These are phyloP conservation scores for Rosa chinensis DNA, from an alignment of 306 rosid genomes.

Conservation along the genomic window DNA sequence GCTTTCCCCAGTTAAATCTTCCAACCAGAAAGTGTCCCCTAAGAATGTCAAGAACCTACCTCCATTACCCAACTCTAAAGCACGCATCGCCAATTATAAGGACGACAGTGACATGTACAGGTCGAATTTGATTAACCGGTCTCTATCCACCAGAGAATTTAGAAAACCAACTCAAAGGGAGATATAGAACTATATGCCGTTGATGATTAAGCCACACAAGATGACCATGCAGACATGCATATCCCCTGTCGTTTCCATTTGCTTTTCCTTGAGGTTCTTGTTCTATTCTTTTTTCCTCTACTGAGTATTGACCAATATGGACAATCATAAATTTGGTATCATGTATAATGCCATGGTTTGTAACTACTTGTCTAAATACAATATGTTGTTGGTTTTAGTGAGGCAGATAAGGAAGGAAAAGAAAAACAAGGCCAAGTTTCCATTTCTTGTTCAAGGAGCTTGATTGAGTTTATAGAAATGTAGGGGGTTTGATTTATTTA, in stretches of 20 bases:
- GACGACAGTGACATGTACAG: conserved; percentile 36
- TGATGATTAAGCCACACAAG: conserved; percentile 24
- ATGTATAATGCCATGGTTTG: conserved; percentile 10
- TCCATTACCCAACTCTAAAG: conserved; percentile 52
- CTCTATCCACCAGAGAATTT: conserved; percentile 68
- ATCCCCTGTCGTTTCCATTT: not conserved
- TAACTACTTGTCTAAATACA: not conserved
- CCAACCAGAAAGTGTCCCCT: conserved; percentile 29
- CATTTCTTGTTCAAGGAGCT: not conserved
- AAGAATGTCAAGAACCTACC: conserved; percentile 41
- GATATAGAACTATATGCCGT: conserved; percentile 35
- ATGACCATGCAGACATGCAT: conserved; percentile 2
- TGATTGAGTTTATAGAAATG: not conserved
- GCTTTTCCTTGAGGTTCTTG: conserved; percentile 1
- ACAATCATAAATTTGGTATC: conserved; percentile 8
- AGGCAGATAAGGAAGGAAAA: not conserved
- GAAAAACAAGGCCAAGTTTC: not conserved
- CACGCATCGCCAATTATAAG: conserved; percentile 23
- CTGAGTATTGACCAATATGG: not conserved
- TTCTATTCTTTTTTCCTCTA: not conserved
- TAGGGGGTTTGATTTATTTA: not conserved
- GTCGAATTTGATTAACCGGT: conserved; percentile 49
- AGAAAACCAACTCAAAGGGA: conserved; percentile 36
- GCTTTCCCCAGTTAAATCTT: conserved; percentile 31
- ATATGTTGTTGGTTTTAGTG: conserved; percentile 19